Percentiles rank a stretch among this genome's conserved stretches.
These are phyloP conservation scores for Ampelomyces quisqualis DNA, from an alignment of 2,329 filamentous ascomycete genomes.

Conservation along the genomic window DNA sequence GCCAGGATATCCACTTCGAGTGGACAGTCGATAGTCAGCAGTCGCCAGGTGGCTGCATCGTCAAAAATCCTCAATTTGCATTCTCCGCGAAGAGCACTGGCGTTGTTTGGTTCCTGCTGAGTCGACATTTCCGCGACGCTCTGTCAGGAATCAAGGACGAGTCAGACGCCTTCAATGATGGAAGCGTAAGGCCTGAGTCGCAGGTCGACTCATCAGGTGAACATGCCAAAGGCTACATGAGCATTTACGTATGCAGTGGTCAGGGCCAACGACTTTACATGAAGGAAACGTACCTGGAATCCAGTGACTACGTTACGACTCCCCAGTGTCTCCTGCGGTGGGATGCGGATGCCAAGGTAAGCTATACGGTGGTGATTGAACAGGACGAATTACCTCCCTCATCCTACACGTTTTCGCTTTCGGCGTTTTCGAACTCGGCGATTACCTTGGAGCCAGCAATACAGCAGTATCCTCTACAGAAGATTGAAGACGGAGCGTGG, in stretches of 20 bases:
- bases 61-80: constrained; percentile 64
- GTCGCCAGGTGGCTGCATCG: constrained; percentile 71
- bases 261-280: constrained; percentile 71
- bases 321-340: constrained; percentile 85
- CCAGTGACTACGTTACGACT: constrained; percentile 88
- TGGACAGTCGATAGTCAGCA: constrained; percentile 64
- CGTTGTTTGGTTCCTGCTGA: constrained; percentile 79
- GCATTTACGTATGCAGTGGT: constrained; percentile 76
- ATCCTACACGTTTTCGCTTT: constrained; percentile 82
- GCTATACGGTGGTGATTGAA: constrained; percentile 68
- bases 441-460: constrained; percentile 64
- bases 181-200: constrained; percentile 24
- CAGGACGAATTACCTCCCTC: constrained; percentile 74
- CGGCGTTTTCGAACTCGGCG: constrained; percentile 69
- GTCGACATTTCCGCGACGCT: constrained; percentile 74
- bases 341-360: constrained; percentile 55
- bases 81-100: constrained; percentile 57
- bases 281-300: constrained; percentile 68
- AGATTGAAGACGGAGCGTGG: constrained; percentile 69
- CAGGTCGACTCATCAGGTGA: constrained; percentile 30
- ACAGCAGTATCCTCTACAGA: constrained; percentile 60
- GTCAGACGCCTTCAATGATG: constrained; percentile 37
- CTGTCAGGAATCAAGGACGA: constrained; percentile 38
- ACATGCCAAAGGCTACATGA: constrained; percentile 71
- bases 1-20: constrained; percentile 85